Conservation (phyloP, 371 early-diverging fungal genomes). For the Gilbertella persicaria region DNA sequence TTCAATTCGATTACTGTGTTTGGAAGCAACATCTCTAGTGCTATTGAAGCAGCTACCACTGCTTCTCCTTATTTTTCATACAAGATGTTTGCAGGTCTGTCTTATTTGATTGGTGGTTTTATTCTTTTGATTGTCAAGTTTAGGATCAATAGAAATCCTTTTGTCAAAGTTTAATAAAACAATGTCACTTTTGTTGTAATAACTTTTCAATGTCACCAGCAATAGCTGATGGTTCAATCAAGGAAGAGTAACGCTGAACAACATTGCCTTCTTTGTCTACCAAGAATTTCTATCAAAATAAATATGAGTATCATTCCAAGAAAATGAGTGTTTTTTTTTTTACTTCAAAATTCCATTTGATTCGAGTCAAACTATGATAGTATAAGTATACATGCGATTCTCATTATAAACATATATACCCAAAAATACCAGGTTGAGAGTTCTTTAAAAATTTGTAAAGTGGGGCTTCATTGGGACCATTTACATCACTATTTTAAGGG, state of each 20-base stretch:
- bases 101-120: constrained; percentile 23
- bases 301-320: neutral
- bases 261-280: constrained; percentile 71
- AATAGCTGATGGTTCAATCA: constrained; percentile 55
- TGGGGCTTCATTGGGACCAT: constrained; percentile 73
- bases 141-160: constrained; percentile 16
- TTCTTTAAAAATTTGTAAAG: constrained; percentile 76
- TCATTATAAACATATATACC: constrained; percentile 26
- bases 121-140: constrained; percentile 29
- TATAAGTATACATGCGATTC: neutral
- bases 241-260: constrained; percentile 64
- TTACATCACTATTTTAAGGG: constrained; percentile 74
- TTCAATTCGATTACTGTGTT: constrained; percentile 31
- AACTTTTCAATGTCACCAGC: constrained; percentile 53
- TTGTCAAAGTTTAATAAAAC: constrained; percentile 13
- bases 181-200: constrained; percentile 3
- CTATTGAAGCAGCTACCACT: constrained; percentile 27
- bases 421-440: constrained; percentile 62
- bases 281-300: constrained; percentile 64
- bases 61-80: constrained; percentile 31
- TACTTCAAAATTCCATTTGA: constrained; percentile 82
- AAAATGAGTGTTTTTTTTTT: neutral
- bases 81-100: constrained; percentile 38
- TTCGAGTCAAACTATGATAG: constrained; percentile 45
- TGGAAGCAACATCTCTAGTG: constrained; percentile 41